phyloP scores from a whole-genome alignment of 441 rosid genomes.

The Mallotus japonicus region DNA sequence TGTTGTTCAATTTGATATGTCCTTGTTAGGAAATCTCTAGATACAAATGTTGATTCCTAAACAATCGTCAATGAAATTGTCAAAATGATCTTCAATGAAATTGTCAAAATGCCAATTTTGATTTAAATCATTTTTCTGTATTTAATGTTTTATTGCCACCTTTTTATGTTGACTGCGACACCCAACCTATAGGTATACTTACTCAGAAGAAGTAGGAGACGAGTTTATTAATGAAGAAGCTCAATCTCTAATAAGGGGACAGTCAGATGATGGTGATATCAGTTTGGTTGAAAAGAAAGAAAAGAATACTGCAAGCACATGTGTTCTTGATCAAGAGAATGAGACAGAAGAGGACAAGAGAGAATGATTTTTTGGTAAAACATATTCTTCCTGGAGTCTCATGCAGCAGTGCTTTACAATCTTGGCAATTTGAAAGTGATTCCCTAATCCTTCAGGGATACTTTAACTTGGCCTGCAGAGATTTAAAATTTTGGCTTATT shows the following conservation, averaged over 20 bases:
- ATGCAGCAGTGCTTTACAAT: conserved; percentile 8
- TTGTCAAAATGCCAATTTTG: no score
- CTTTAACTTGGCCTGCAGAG: conserved; percentile 7
- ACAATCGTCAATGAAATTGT: background rate
- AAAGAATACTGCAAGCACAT: conserved; percentile 26
- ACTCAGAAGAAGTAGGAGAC: conserved; percentile 67
- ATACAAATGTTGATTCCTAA: background rate
- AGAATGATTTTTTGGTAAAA: conserved; percentile 37
- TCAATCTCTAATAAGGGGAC: conserved; percentile 61
- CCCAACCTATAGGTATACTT: conserved; percentile 62
- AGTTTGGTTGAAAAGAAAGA: conserved; percentile 55
- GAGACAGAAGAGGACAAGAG: conserved; percentile 78
- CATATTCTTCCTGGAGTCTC: background rate
- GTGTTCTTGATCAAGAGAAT: conserved; percentile 43
- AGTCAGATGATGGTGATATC: conserved; percentile 63
- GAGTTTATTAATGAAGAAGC: conserved; percentile 67
- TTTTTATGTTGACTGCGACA: conserved; percentile 17
- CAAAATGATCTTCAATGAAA: background rate
- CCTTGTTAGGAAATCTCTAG: no score
- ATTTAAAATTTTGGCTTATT: conserved; percentile 18
- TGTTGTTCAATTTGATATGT: no score
- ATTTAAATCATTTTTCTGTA: background rate
- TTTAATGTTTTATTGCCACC: background rate
- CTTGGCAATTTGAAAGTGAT: conserved; percentile 12
- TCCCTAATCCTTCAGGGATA: background rate